These are phyloP conservation scores for Achaetomium macrosporum DNA, from an alignment of 2,329 filamentous ascomycete genomes.

Conservation along the genomic window DNA sequence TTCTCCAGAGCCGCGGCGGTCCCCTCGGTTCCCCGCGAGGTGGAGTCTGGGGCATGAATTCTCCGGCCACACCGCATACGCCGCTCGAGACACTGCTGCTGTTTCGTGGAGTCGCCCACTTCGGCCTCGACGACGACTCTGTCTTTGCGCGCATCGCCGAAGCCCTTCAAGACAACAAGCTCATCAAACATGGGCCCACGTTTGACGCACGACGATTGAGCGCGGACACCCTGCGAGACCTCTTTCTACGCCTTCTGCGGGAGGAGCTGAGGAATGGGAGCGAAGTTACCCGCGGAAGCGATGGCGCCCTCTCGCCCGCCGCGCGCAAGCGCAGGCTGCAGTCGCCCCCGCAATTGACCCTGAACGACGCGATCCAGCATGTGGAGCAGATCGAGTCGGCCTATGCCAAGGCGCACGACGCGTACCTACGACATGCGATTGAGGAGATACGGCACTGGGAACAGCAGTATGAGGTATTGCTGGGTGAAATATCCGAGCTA, in stretches of 20 bases:
- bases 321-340: conserved; percentile 71
- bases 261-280: conserved; percentile 61
- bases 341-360: conserved; percentile 55
- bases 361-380: conserved; percentile 62
- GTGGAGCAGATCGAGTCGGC: conserved; percentile 63
- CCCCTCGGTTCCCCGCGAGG: conserved; percentile 32
- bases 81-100: conserved; percentile 33
- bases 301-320: conserved; percentile 46
- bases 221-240: conserved; percentile 69
- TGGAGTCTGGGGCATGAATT: conserved; percentile 33
- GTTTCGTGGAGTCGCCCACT: conserved; percentile 29
- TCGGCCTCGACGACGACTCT: conserved; percentile 27
- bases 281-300: conserved; percentile 35
- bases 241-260: conserved; percentile 70
- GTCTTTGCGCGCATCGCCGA: conserved; percentile 39
- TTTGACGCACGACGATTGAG: conserved; percentile 71
- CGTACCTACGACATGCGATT: conserved; percentile 66
- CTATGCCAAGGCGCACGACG: conserved; percentile 66
- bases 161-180: conserved; percentile 64
- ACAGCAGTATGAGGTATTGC: conserved; percentile 55
- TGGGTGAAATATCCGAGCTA: conserved; percentile 56
- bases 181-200: conserved; percentile 62
- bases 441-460: conserved; percentile 70
- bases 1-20: conserved; percentile 30
- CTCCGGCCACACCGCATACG: conserved; percentile 28